Percentiles rank a stretch among this genome's conserved stretches.
Evolutionary conservation across 1,284 basidiomycete genomes (phyloP).

Genomic region (Wolfiporia cocos): DNA sequence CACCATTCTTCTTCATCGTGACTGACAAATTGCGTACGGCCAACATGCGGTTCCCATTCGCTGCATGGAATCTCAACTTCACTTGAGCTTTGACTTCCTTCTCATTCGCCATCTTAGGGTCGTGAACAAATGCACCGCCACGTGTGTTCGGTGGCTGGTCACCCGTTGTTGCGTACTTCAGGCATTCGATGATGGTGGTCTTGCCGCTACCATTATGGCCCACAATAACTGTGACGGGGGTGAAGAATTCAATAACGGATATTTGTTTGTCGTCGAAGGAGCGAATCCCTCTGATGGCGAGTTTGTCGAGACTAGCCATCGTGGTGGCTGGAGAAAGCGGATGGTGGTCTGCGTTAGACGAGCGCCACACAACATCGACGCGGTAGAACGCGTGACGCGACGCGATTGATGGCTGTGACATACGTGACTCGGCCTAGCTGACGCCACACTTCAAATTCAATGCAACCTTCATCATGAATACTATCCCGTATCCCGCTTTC

Average conservation of each 20-base stretch:
- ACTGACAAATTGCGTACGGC: slow-evolving; percentile 92
- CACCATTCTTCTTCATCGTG: slow-evolving; percentile 83
- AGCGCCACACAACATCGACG: too few species aligned
- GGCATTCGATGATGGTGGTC: slow-evolving; percentile 98
- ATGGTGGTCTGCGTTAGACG: too few species aligned
- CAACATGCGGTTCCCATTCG: slow-evolving; percentile 86
- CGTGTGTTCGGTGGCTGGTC: slow-evolving; percentile 97
- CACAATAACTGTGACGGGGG: slow-evolving; percentile 97
- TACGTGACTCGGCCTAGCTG: not conserved
- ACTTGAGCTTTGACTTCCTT: slow-evolving; percentile 99
- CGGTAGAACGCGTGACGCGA: slow-evolving; percentile 9
- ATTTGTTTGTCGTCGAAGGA: slow-evolving; percentile 95
- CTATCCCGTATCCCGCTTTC: slow-evolving; percentile 43
- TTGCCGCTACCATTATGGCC: slow-evolving; percentile 99
- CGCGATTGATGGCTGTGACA: not conserved
- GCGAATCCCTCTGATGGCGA: slow-evolving; percentile 82
- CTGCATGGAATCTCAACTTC: slow-evolving; percentile 88
- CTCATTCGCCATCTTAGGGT: slow-evolving; percentile 98
- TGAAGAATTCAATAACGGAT: slow-evolving; percentile 95
- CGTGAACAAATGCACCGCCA: slow-evolving; percentile 96
- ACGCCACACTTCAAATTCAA: slow-evolving; percentile 12
- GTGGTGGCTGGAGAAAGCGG: slow-evolving; percentile 23
- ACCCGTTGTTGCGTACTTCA: slow-evolving; percentile 98
- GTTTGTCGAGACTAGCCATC: slow-evolving; percentile 86
- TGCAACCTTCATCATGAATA: not conserved